Evolutionary conservation across 2,329 filamentous ascomycete genomes (phyloP).

Genomic region (Fusarium sp.): DNA sequence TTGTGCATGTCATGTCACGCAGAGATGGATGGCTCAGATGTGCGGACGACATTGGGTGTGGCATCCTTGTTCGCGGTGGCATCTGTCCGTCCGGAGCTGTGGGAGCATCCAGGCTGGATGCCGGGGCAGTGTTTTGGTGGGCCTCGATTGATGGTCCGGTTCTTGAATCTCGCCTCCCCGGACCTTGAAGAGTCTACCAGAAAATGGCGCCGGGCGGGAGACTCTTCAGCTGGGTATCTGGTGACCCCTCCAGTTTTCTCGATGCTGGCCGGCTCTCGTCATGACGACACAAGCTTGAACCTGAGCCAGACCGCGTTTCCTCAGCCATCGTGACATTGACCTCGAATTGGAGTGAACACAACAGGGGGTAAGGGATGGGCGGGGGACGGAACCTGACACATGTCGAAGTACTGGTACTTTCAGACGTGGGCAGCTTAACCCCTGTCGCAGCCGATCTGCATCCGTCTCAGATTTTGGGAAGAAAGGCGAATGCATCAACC

Average conservation of each 20-base stretch:
- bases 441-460: constrained; percentile 51
- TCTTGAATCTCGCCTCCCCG: constrained; percentile 35
- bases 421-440: constrained; percentile 37
- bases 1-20: constrained; percentile 45
- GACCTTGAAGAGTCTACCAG: constrained; percentile 4
- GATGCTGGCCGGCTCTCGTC: neutral
- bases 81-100: constrained; percentile 41
- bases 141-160: constrained; percentile 30
- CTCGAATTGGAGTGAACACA: constrained; percentile 37
- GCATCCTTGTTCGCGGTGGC: constrained; percentile 36
- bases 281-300: constrained; percentile 1
- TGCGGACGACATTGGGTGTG: constrained; percentile 35
- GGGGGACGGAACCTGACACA: constrained; percentile 45
- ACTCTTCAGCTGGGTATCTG: neutral
- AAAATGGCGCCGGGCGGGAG: neutral
- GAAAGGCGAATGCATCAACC: constrained; percentile 45
- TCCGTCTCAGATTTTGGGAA: constrained; percentile 51
- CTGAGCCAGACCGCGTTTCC: constrained; percentile 29
- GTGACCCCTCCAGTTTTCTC: neutral
- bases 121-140: constrained; percentile 44
- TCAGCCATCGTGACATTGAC: constrained; percentile 37
- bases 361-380: constrained; percentile 37
- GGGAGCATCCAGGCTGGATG: constrained; percentile 36
- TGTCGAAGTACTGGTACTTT: constrained; percentile 45
- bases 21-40: constrained; percentile 35